Percentiles rank a stretch among this genome's conserved stretches.
These are phyloP conservation scores for Bisporella sp. DNA, from an alignment of 2,329 filamentous ascomycete species.

Conservation along the genomic window DNA sequence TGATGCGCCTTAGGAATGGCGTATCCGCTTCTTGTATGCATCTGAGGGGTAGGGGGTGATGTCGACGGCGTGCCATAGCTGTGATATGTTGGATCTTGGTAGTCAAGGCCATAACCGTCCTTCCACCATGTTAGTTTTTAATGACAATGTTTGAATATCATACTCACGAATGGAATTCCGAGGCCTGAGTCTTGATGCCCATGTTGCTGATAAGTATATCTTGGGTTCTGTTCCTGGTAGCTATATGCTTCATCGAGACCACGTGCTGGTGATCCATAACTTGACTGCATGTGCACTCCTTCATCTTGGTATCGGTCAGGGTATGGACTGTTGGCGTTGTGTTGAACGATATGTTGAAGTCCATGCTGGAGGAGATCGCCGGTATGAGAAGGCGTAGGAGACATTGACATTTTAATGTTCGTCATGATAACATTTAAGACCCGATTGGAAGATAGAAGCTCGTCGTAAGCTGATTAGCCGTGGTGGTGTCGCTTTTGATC, in stretches of 20 bases:
- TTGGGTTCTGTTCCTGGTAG: constrained; percentile 14
- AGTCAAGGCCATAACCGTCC: constrained; percentile 16
- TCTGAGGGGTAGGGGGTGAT: constrained; percentile 42
- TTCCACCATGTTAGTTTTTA: constrained; percentile 12
- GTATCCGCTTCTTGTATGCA: constrained; percentile 24
- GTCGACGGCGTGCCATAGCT: constrained; percentile 45
- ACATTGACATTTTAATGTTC: constrained; percentile 16
- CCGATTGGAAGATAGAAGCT: too few relatives aligned
- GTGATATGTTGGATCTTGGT: constrained; percentile 14
- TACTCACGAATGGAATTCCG: constrained; percentile 22
- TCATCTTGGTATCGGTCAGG: constrained; percentile 20
- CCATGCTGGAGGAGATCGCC: constrained; percentile 34
- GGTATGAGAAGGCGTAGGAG: constrained; percentile 34
- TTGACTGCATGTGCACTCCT: constrained; percentile 18
- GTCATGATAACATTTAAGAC: neutral
- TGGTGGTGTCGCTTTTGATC: too few relatives aligned
- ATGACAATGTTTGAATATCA: neutral
- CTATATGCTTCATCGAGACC: constrained; percentile 12
- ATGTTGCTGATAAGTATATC: constrained; percentile 19
- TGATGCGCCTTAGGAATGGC: constrained; percentile 18
- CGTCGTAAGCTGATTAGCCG: too few relatives aligned
- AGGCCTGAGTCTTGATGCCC: constrained; percentile 21
- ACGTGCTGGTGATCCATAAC: constrained; percentile 21
- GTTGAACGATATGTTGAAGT: constrained; percentile 37
- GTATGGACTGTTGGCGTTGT: constrained; percentile 31